A percentile compares a stretch with the other conserved stretches of the same genome.
Evolutionary conservation across 192 early-diverging fungal species (phyloP).

Genomic region (Paraglomus brasilianum): DNA sequence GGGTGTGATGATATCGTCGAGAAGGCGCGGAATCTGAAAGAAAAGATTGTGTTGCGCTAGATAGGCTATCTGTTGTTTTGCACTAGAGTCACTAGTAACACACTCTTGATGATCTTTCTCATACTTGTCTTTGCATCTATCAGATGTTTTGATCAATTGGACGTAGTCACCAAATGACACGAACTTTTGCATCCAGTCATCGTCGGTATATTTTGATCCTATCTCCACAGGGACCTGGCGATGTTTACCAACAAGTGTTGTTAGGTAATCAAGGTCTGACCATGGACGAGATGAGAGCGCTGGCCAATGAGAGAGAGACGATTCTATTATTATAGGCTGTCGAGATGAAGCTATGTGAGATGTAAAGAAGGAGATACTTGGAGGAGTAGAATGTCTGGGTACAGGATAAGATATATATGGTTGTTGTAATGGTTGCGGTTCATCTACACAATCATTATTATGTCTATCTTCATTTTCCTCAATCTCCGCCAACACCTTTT

Average conservation of each 20-base stretch:
- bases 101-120: too few species aligned
- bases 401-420: conserved; percentile 35
- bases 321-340: conserved; percentile 54
- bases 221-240: conserved; percentile 82
- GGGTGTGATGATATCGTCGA: conserved; percentile 68
- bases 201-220: conserved; percentile 76
- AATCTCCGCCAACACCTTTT: conserved; percentile 22
- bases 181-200: conserved; percentile 70
- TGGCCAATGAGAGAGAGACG: conserved; percentile 66
- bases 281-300: conserved; percentile 57
- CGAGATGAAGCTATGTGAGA: conserved; percentile 33
- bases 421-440: not conserved
- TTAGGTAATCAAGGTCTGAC: conserved; percentile 61
- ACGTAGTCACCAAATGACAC: conserved; percentile 73
- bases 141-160: conserved; percentile 36
- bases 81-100: not conserved
- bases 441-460: not conserved
- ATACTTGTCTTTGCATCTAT: not conserved
- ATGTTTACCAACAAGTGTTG: conserved; percentile 54
- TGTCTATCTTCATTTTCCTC: not conserved
- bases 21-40: conserved; percentile 67
- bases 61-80: conserved; percentile 50
- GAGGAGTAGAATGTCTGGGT: conserved; percentile 32
- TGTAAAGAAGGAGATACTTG: conserved; percentile 41
- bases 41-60: conserved; percentile 88